phyloP scores from a whole-genome alignment of 148 eudicot species.

The Vaccinium myrtillus region DNA sequence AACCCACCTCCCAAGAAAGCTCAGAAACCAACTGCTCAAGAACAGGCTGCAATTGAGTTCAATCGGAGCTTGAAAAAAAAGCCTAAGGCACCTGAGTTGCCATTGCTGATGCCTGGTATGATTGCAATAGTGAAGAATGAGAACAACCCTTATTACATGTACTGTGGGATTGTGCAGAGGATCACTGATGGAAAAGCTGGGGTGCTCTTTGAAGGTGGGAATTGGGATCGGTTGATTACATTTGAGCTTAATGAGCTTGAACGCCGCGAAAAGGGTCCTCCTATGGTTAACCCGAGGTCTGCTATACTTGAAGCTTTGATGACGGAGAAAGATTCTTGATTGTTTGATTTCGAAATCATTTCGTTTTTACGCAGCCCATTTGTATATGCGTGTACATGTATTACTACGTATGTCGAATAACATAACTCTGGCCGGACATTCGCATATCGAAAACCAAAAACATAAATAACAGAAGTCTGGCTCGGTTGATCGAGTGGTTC shows the following conservation, averaged over 20 bases:
- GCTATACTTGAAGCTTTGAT: slow-evolving; percentile 41
- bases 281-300: slow-evolving; percentile 67
- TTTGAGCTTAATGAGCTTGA: slow-evolving; percentile 89
- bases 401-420: not conserved
- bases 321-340: slow-evolving; percentile 26
- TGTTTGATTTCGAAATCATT: not conserved
- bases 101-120: slow-evolving; percentile 82
- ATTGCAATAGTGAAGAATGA: slow-evolving; percentile 79
- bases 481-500: not conserved
- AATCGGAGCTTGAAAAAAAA: slow-evolving; percentile 40
- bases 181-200: slow-evolving; percentile 88
- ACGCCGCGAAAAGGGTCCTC: slow-evolving; percentile 78
- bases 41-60: slow-evolving; percentile 23
- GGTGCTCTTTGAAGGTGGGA: slow-evolving; percentile 91
- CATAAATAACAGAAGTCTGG: not conserved
- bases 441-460: too few relatives aligned
- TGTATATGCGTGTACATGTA: not conserved
- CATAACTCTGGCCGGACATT: not conserved
- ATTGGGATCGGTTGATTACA: slow-evolving; percentile 74
- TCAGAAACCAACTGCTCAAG: not conserved
- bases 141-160: slow-evolving; percentile 68
- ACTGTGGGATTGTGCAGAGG: slow-evolving; percentile 87
- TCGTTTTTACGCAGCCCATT: too few relatives aligned
- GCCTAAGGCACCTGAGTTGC: slow-evolving; percentile 62
- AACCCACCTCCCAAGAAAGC: slow-evolving; percentile 63